A percentile compares a stretch with the other conserved stretches of the same genome.
phyloP scores from a whole-genome alignment of 139 green algal genomes.

The Chlamydomonas sphaeroides region DNA sequence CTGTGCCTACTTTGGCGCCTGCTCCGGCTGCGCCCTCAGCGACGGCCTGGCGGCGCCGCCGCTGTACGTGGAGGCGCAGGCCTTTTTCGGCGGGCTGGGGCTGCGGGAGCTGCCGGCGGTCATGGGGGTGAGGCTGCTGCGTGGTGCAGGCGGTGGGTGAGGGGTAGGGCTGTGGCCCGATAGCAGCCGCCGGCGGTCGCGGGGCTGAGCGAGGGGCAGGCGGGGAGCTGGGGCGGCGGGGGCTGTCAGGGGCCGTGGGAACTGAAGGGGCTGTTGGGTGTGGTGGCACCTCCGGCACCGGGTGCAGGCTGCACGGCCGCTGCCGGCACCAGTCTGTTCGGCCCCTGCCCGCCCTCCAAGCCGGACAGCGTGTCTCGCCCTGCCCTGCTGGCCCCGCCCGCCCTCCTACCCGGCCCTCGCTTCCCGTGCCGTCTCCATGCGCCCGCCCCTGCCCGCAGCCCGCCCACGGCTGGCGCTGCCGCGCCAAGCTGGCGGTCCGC shows the following conservation, averaged over 20 bases:
- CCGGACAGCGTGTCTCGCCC: too few species aligned
- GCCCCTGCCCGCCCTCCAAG: too few species aligned
- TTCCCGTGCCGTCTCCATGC: too few species aligned
- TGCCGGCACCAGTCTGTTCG: too few species aligned
- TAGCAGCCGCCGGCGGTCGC: not conserved
- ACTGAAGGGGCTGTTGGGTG: too few species aligned
- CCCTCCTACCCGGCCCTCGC: not conserved
- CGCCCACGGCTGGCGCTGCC: slow-evolving; percentile 56
- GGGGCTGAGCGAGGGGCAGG: not conserved
- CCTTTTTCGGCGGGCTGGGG: slow-evolving; percentile 47
- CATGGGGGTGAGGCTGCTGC: not conserved
- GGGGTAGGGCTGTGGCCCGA: not conserved
- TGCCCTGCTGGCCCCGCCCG: not conserved
- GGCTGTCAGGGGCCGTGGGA: too few species aligned
- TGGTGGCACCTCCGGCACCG: too few species aligned
- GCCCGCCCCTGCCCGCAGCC: not conserved
- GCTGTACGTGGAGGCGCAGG: slow-evolving; percentile 32
- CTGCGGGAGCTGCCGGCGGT: slow-evolving; percentile 7
- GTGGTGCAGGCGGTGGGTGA: not conserved
- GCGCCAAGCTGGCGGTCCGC: slow-evolving; percentile 69
- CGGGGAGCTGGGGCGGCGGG: not conserved
- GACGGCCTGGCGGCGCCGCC: slow-evolving; percentile 45
- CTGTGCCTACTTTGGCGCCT: slow-evolving; percentile 66
- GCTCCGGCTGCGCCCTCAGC: slow-evolving; percentile 65
- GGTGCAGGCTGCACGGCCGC: too few species aligned